phyloP scores from a whole-genome alignment of 495 filamentous ascomycete genomes.

The Hypoxylon trugodes region DNA sequence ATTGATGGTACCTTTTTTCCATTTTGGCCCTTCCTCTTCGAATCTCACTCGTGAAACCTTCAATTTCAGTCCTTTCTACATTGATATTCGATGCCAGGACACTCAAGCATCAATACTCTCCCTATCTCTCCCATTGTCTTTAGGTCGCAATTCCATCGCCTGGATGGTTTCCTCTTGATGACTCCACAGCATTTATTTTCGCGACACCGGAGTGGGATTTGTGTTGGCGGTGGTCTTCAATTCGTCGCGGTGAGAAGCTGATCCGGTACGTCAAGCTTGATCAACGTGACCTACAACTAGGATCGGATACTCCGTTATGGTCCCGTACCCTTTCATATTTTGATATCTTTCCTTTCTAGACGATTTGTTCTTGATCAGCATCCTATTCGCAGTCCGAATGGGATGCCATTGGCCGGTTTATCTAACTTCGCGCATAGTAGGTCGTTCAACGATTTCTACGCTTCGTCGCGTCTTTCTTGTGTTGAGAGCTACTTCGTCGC shows the following conservation, averaged over 20 bases:
- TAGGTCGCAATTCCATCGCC: background rate
- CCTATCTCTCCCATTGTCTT: background rate
- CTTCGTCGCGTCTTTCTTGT: constrained; percentile 1
- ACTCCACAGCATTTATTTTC: constrained; percentile 27
- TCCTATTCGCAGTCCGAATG: background rate
- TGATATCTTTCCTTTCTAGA: constrained; percentile 1
- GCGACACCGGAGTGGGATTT: constrained; percentile 35
- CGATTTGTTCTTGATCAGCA: background rate
- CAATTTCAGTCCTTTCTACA: constrained; percentile 43
- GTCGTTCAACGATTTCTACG: constrained; percentile 19
- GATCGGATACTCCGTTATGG: background rate
- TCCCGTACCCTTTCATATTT: background rate
- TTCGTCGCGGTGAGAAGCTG: constrained; percentile 37
- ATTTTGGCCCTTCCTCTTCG: constrained; percentile 34
- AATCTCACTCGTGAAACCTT: constrained; percentile 45
- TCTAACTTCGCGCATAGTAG: constrained; percentile 28
- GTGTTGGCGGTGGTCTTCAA: constrained; percentile 34
- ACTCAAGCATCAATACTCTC: constrained; percentile 20
- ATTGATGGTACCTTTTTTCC: constrained; percentile 25
- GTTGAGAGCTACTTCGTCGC: constrained; percentile 9
- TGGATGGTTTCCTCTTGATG: constrained; percentile 26
- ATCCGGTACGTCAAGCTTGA: constrained; percentile 26
- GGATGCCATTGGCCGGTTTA: constrained; percentile 1
- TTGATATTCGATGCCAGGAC: constrained; percentile 22
- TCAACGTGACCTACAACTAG: constrained; percentile 14